Base-by-base conservation (phyloP, 148 eudicot species). In the Linanthus parryae region DNA sequence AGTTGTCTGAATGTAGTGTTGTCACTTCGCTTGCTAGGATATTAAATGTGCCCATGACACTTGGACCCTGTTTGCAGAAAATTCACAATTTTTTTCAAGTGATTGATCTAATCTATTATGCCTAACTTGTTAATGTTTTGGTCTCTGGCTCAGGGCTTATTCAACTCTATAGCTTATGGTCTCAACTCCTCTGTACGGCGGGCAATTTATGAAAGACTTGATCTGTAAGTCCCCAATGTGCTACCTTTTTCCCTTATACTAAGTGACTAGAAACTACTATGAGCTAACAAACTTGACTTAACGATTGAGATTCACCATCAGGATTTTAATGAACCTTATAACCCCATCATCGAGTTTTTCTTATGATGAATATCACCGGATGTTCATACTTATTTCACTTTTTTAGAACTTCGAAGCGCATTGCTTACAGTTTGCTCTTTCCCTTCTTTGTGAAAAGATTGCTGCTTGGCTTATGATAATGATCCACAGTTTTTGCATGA, bases 141-240 rank as follows among this genome's bases (percentile, higher is more conserved):
- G 18, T 62, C 16, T 23, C 15, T 65, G 19, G 68, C 38, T 24
- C 27, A 90, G 97, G 97, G 97, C 45, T 82, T 91, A 62, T 86
- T 91, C 74, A 91, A 86, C 74, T 86, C 97, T 20, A 81, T 91
- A 64, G 95, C 97, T 39, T 91, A 91, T 60, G 97, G 97, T 58
- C 86, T 91, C 27, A 91, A 91, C 72, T 76, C 95, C 44, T 85
- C 97, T 7, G 97, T 90, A 33, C 70, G 89, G 52, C 76, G 92
- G 48, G 81, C 81, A 19, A 78, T 90, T 48, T 76, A 41, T 60
- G 95, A 90, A 70, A 70, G 82, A 71, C 56, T 90, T 63, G 95
- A 91, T 62, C 66, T 86, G 97, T 90, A 85, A 90, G 97, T 83
- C 45, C 52, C 28, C 39, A 37, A 19, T 30, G 38, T 28, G 26